Base-by-base conservation (phyloP, 352 stramenopile species). In the Globisporangium spinosum region DNA sequence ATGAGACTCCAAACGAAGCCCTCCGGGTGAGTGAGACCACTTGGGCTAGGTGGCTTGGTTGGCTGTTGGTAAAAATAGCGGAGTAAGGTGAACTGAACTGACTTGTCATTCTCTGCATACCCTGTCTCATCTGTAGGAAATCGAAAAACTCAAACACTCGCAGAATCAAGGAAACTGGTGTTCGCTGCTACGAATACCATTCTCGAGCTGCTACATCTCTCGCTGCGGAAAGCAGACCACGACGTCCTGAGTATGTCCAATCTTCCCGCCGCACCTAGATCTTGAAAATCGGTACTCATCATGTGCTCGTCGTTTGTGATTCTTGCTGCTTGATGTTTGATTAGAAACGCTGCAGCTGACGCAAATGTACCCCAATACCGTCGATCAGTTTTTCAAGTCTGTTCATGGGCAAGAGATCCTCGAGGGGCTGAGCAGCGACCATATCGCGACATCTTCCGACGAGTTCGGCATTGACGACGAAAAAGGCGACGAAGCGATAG, bases 141-240 rank as follows among this genome's bases (percentile, higher is more conserved):
- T 90, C 27, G 82, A 90, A 58, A 74, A 75, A 7, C 56, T 91
- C 25, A 81, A 82, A 77, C 65, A 17, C 70, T 89, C 7, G 70
- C 72, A 9, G 83, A 92, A 55, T 81, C 79, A 0, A 60, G 83
- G 5, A 87, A 82, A 35, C 64, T 92, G 17, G 78, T 89, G 0
- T 87, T 86, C 57, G 71, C 72, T n/a, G 79, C 82, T 3, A 87
- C 82, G 2, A 82, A 87, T 61, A 77, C 79, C 0, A 89, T 90
- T 58, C 64, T 89, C 3, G 77, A 90, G 13, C 58, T 90, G 17
- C 69, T 92, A 8, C 77, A 90, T 25, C 71, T 86, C 67, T 89
- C 82, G 8, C 69, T 89, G 47, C 76, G 67, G 2, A 87, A 82
- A 61, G 80, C 74, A 12, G 79, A 90, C 27, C 64, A 85, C 22